These are phyloP conservation scores for Fraxinus americana DNA, from an alignment of 257 asterid species.

Conservation along the genomic window DNA sequence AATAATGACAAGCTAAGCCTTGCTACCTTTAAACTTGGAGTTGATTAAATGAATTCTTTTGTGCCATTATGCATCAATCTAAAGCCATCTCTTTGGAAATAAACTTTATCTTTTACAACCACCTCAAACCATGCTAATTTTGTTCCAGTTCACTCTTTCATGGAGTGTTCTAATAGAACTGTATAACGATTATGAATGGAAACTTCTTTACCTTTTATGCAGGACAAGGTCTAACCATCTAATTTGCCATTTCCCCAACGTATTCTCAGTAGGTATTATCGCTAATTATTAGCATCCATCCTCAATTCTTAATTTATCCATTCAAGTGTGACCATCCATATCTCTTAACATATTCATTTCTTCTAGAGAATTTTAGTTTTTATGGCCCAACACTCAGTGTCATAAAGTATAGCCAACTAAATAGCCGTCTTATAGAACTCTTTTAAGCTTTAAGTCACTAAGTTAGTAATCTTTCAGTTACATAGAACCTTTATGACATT, in stretches of 20 bases:
- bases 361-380: background rate
- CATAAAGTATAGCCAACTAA: background rate
- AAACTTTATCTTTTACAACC: background rate
- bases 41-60: background rate
- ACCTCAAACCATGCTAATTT: background rate
- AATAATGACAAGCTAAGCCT: background rate
- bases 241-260: background rate
- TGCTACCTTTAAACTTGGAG: background rate
- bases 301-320: background rate
- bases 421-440: background rate
- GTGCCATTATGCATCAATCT: background rate
- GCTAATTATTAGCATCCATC: background rate
- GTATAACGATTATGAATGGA: background rate
- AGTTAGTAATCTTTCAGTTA: background rate
- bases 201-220: background rate
- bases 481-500: background rate
- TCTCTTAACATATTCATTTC: background rate
- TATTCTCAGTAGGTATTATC: background rate
- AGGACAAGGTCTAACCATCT: background rate
- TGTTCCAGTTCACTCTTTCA: background rate
- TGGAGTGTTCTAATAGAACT: background rate
- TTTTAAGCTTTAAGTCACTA: background rate
- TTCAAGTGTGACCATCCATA: background rate
- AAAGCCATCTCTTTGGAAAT: background rate
- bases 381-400: background rate